Evolutionary conservation across 2,329 filamentous ascomycete species (phyloP), one percentile per base, ranked within the genome.

Genomic region (Microsporum canis): DNA sequence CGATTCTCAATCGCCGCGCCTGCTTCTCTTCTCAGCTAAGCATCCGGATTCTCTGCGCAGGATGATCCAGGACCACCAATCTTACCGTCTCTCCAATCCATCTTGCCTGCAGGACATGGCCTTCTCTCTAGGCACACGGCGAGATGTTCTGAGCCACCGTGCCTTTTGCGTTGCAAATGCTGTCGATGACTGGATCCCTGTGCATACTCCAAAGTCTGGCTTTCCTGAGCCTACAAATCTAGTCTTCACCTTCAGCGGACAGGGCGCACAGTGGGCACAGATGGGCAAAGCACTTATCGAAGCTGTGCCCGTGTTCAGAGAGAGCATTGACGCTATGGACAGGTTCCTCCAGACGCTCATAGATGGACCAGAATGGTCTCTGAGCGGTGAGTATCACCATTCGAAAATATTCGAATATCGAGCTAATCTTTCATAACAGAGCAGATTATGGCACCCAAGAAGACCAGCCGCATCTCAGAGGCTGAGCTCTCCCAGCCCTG

Each of bases 401-500:
- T 10, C 2, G 10, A 6, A 36, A 36, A 36, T 1, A 36, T 2
- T 2, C n/a, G n/a, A 49, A 17, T n/a, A 10, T 49, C 65, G 23
- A 68, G 23, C 27, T 27, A 23, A 23, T 23, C 17, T 23, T 23
- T 23, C 17, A 23, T 23, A 23, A 23, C 27, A 51, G 47, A 51
- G 47, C n/a, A 51, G 47, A 7, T 51, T 51, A 12, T 8, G n/a
- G 12, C 17, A 23, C 17, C 17, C 14, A 41, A 41, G 12, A 41
- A 38, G n/a, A 56, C 23, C 10, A 17, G 36, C 8, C 58, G 60
- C 5, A 64, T 74, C 3, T 49, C 23, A 8, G 8, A 10, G 45
- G 45, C 23, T 7, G 66, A 67, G 14, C 64, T 71, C 2, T 67
- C 67, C 29, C 71, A 72, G 38, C 70, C 71, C 0, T 65, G 67